phyloP scores from a whole-genome alignment of 257 asterid species.

The Solanum microdontum region DNA sequence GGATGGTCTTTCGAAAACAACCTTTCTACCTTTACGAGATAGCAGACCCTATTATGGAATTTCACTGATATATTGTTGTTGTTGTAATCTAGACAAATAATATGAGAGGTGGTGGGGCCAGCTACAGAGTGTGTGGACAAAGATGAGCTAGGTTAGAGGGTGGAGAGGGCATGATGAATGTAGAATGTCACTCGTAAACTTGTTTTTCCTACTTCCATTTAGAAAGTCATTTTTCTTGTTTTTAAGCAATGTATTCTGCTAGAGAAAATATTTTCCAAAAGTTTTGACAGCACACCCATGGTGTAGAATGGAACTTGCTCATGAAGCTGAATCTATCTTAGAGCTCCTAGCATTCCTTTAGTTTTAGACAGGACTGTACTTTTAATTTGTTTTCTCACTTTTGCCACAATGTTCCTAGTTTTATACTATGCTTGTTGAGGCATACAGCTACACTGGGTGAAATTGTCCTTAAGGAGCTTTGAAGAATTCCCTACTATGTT shows the following conservation, averaged over 20 bases:
- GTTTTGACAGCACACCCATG: background rate
- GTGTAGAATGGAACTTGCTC: background rate
- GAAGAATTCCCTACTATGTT: background rate
- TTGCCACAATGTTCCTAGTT: background rate
- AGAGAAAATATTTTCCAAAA: background rate
- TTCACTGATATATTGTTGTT: too few species aligned
- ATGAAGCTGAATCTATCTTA: background rate
- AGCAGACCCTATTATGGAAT: fast-evolving
- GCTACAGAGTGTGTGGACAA: background rate
- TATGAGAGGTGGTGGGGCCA: background rate
- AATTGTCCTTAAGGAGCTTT: background rate
- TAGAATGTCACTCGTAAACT: background rate
- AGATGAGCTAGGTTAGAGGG: background rate
- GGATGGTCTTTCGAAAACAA: fast-evolving
- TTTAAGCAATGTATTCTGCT: background rate
- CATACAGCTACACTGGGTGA: background rate
- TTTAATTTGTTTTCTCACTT: background rate
- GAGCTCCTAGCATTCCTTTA: background rate
- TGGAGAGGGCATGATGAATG: background rate
- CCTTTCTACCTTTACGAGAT: fast-evolving
- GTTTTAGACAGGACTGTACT: background rate
- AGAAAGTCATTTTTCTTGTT: background rate
- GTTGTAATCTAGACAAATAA: too few species aligned
- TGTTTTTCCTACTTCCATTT: too few species aligned
- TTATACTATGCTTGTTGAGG: too few species aligned